Conservation (phyloP, 2,329 filamentous ascomycete species). For the Stemphylium beticola region DNA sequence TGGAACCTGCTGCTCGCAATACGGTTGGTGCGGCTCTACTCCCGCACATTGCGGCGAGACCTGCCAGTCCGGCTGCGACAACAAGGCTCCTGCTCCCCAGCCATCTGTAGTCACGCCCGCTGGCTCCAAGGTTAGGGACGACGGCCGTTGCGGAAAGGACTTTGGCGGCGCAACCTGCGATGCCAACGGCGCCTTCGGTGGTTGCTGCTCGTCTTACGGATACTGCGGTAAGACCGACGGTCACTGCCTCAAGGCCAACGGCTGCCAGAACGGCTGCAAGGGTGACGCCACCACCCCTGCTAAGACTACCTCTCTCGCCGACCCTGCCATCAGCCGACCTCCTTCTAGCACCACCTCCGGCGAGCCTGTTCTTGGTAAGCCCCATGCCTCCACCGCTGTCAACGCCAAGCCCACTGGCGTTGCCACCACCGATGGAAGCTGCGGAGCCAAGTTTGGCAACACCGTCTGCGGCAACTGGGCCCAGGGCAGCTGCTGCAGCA, state of each 20-base stretch:
- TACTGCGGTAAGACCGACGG: constrained; percentile 48
- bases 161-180: constrained; percentile 51
- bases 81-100: constrained; percentile 12
- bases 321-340: constrained; percentile 31
- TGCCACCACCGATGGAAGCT: constrained; percentile 60
- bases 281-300: constrained; percentile 17
- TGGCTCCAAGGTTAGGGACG: constrained; percentile 28
- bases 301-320: constrained; percentile 8
- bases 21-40: constrained; percentile 54
- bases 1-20: constrained; percentile 55
- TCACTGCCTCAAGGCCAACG: constrained; percentile 46
- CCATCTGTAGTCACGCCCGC: constrained; percentile 14
- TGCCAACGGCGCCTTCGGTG: constrained; percentile 47
- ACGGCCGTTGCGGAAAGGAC: constrained; percentile 51
- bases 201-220: constrained; percentile 48
- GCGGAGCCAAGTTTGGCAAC: constrained; percentile 57
- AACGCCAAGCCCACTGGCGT: constrained; percentile 31
- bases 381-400: constrained; percentile 7
- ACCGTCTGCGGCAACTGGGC: constrained; percentile 61
- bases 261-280: constrained; percentile 51
- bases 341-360: constrained; percentile 43
- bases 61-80: constrained; percentile 50
- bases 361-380: constrained; percentile 48
- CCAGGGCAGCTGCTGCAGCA: constrained; percentile 61
- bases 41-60: constrained; percentile 49